A percentile compares a stretch with the other conserved stretches of the same genome.
Conservation (phyloP, 2,329 filamentous ascomycete genomes). For the Hortaea werneckii region DNA sequence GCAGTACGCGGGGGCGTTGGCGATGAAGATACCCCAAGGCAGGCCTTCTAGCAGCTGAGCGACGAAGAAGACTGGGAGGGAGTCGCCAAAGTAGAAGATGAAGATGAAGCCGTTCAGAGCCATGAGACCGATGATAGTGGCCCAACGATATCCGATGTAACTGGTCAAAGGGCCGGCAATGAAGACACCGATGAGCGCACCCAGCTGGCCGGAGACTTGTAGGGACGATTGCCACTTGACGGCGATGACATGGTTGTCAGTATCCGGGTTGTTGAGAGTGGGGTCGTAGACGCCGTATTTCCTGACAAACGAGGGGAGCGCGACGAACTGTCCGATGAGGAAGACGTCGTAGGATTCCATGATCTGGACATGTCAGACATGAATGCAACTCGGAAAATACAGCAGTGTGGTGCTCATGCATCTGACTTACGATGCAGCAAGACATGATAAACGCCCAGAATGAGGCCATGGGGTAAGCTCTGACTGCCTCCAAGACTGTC, state of each 20-base stretch:
- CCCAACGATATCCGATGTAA: conserved; percentile 49
- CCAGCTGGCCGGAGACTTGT: conserved; percentile 45
- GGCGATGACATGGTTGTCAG: conserved; percentile 32
- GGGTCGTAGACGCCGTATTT: conserved; percentile 35
- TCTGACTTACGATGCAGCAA: conserved; percentile 43
- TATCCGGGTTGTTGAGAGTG: not conserved
- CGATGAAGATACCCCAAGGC: conserved; percentile 58
- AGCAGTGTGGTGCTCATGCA: not conserved
- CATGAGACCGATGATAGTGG: conserved; percentile 47
- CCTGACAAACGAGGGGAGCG: conserved; percentile 36
- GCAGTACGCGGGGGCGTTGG: conserved; percentile 54
- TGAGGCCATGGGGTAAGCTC: conserved; percentile 43
- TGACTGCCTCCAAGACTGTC: conserved; percentile 40
- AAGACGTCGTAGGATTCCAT: conserved; percentile 58
- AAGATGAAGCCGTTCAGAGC: conserved; percentile 51
- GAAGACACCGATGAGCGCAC: conserved; percentile 51
- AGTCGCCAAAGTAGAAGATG: conserved; percentile 47
- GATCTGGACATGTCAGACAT: conserved; percentile 34
- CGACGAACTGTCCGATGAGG: conserved; percentile 50
- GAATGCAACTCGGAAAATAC: not conserved
- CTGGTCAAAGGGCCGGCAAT: conserved; percentile 52
- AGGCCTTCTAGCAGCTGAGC: conserved; percentile 51
- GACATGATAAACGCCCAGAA: conserved; percentile 49
- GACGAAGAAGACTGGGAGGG: conserved; percentile 38
- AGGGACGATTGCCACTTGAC: conserved; percentile 51